Evolutionary conservation across 129 eudicot genomes (phyloP), one percentile per base, ranked within the genome.

Genomic region (Centaurea solstitialis): DNA sequence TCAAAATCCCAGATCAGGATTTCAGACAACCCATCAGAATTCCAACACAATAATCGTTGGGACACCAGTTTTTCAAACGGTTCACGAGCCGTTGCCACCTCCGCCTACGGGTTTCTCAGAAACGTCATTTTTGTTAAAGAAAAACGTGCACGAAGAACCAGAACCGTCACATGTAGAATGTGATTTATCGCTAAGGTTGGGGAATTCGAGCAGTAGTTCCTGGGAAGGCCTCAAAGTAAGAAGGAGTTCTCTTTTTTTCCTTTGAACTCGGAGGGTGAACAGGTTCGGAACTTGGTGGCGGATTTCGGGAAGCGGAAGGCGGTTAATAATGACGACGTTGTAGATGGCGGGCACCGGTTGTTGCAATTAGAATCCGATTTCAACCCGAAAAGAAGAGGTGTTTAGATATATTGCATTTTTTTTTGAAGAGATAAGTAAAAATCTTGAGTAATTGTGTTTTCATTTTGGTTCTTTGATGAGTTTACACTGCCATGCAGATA

Each of bases 121-220:
- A 71, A 77, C 69, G 75, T 65, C 80, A 5, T 83, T 89, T 9
- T 75, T 84, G 17, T 35, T 71, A 74, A 80, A 68, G 76, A 81
- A 81, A n/a, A 67, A 39, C 13, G n/a, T 17, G 45, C 20, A 7
- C 6, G 47, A 47, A 62, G 68, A 81, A 67, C 72, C 59, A 75
- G 26, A 75, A 67, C 69, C 85, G 68, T 84, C 79, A 72, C 35
- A 4, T 39, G 38, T 61, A 61, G 89, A 79, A 5, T 94, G 89
- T 80, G 98, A 94, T 68, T 84, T 91, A 76, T 91, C 98, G 66
- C 79, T 94, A 82, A 81, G 98, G 73, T 84, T 94, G 90, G 98
- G 98, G 26, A 84, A 85, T 81, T 72, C 72, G 22, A 64, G 68
- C 68, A 22, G 9, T 64, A 22, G 9, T 64, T 64, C 68, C 13